Evolutionary conservation across 108 stramenopile genomes (phyloP).

Genomic region (Stephanodiscus triporus): DNA sequence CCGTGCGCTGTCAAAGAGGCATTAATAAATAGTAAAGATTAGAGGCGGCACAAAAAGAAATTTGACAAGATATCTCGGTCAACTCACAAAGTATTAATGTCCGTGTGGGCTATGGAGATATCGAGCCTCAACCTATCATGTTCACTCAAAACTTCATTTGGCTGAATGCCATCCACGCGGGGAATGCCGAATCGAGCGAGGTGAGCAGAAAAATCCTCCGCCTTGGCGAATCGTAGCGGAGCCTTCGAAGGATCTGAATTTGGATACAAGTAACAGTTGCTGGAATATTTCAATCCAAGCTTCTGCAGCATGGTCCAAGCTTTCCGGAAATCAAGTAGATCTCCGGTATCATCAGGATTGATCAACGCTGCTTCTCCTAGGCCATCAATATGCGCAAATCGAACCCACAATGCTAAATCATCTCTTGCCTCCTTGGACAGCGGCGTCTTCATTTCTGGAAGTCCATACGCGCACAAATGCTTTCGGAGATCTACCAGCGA

Average conservation of each 20-base stretch:
- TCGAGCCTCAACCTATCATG: conserved; percentile 34
- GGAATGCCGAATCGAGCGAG: conserved; percentile 45
- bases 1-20: conserved; percentile 20
- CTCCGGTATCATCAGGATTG: conserved; percentile 18
- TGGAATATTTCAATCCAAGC: conserved; percentile 25
- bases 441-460: conserved; percentile 17
- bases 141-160: neutral
- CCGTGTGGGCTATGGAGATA: conserved; percentile 17
- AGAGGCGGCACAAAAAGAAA: neutral
- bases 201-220: conserved; percentile 21
- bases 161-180: neutral
- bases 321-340: neutral
- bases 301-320: conserved; percentile 33
- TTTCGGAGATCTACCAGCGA: conserved; percentile 23
- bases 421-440: neutral
- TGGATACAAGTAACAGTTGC: conserved; percentile 18
- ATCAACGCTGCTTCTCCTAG: conserved; percentile 17
- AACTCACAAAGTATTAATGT: conserved; percentile 36
- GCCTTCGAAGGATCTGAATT: conserved; percentile 3
- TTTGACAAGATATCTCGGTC: neutral
- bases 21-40: neutral
- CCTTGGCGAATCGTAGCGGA: conserved; percentile 19
- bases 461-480: conserved; percentile 43
- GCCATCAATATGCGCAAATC: conserved; percentile 26
- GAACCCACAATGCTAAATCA: conserved; percentile 26